These are phyloP conservation scores for Geosmithia morbida DNA, from an alignment of 2,329 filamentous ascomycete genomes.

Conservation along the genomic window DNA sequence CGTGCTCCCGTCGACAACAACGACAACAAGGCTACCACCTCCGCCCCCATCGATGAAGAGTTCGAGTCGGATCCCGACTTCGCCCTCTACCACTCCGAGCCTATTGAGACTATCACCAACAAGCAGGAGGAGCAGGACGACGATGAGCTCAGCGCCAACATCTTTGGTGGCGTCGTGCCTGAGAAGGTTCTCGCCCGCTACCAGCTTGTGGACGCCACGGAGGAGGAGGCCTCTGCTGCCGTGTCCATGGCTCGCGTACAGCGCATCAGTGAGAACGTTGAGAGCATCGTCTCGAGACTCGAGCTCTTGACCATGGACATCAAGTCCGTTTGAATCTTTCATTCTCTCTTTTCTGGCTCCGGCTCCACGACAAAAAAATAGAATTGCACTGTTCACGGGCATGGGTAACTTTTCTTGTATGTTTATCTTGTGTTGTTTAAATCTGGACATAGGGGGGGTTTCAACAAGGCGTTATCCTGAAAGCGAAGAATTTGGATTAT, in stretches of 20 bases:
- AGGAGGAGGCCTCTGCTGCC: constrained; percentile 28
- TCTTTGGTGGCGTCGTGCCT: constrained; percentile 39
- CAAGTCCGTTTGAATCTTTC: constrained; percentile 3
- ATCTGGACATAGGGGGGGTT: background rate
- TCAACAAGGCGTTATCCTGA: background rate
- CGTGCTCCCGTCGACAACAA: constrained; percentile 22
- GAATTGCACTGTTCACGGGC: background rate
- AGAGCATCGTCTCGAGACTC: constrained; percentile 19
- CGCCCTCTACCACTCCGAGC: constrained; percentile 40
- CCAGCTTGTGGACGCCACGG: constrained; percentile 46
- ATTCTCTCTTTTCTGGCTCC: background rate
- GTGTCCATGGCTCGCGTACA: constrained; percentile 34
- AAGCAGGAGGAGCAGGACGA: constrained; percentile 24
- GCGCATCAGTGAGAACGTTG: constrained; percentile 26
- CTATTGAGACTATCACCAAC: constrained; percentile 3
- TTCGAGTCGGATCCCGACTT: constrained; percentile 51
- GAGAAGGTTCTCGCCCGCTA: constrained; percentile 51
- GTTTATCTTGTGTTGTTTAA: background rate
- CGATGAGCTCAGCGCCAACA: constrained; percentile 23
- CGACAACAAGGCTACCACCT: constrained; percentile 8
- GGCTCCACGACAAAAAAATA: background rate
- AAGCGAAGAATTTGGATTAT: background rate
- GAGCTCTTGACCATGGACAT: constrained; percentile 20
- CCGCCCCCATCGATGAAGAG: constrained; percentile 29
- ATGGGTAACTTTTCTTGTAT: background rate